Conservation (phyloP, 75 land plant genomes). For the Azolla pinnata region DNA sequence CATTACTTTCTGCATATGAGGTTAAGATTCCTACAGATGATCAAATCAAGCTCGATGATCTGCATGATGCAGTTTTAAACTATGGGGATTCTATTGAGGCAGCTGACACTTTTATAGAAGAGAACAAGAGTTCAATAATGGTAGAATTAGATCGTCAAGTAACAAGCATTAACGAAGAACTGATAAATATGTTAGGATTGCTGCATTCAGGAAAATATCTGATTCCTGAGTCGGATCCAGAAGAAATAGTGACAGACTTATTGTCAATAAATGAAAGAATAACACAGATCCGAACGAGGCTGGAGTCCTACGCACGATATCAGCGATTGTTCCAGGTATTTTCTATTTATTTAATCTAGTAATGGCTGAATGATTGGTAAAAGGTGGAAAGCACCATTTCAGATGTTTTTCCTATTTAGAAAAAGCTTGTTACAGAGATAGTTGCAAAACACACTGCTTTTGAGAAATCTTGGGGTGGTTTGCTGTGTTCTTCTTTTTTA, state of each 20-base stretch:
- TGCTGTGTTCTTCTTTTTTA: no score
- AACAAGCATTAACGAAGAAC: slow-evolving; percentile 24
- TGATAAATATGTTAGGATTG: slow-evolving; percentile 20
- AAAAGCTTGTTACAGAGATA: no score
- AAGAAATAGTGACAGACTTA: slow-evolving; percentile 23
- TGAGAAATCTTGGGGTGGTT: no score
- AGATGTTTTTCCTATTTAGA: no score
- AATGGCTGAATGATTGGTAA: no score
- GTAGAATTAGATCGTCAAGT: slow-evolving; percentile 19
- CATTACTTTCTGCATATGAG: slow-evolving; percentile 30
- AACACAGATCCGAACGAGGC: slow-evolving; percentile 14
- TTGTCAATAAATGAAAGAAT: slow-evolving; percentile 18
- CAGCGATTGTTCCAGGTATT: slow-evolving; percentile 34
- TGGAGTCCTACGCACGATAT: slow-evolving; percentile 20
- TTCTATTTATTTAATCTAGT: no score
- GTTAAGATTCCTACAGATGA: slow-evolving; percentile 36
- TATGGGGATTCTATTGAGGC: slow-evolving; percentile 36
- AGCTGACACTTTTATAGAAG: slow-evolving; percentile 19
- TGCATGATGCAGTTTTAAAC: slow-evolving; percentile 25
- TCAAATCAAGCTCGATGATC: slow-evolving; percentile 31
- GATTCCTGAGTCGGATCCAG: slow-evolving; percentile 23
- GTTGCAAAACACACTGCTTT: no score
- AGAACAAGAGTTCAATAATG: slow-evolving; percentile 13
- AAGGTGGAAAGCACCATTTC: no score
- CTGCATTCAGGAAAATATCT: slow-evolving; percentile 20